These are phyloP conservation scores for Sordariomycetes sp. DNA, from an alignment of 2,329 filamentous ascomycete genomes.

Conservation along the genomic window DNA sequence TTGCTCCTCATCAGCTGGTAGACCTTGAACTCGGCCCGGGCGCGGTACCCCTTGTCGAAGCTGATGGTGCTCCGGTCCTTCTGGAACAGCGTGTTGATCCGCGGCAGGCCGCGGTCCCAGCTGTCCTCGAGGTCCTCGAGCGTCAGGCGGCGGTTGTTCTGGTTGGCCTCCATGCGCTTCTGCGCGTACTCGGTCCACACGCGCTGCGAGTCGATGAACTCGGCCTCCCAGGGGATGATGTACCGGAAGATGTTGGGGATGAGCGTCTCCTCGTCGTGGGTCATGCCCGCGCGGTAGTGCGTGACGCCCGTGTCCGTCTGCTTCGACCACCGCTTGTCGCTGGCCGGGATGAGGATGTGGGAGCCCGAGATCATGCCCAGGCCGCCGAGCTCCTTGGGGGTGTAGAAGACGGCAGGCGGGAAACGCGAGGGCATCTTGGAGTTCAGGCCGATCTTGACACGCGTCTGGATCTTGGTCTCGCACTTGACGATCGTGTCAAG, in stretches of 20 bases:
- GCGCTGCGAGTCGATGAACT: constrained; percentile 97
- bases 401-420: constrained; percentile 96
- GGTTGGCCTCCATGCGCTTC: constrained; percentile 92
- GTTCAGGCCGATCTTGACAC: constrained; percentile 97
- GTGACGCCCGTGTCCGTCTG: constrained; percentile 96
- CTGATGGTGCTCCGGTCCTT: constrained; percentile 94
- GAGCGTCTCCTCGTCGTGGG: constrained; percentile 91
- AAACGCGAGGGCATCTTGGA: constrained; percentile 99
- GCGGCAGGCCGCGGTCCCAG: constrained; percentile 93
- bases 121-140: constrained; percentile 95
- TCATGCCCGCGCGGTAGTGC: constrained; percentile 96
- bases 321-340: constrained; percentile 96
- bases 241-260: constrained; percentile 99
- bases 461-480: constrained; percentile 97
- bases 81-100: constrained; percentile 98
- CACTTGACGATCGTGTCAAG: constrained; percentile 98
- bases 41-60: constrained; percentile 97
- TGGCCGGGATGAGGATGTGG: constrained; percentile 93
- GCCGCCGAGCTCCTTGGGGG: constrained; percentile 93
- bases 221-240: constrained; percentile 97
- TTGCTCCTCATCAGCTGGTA: constrained; percentile 99
- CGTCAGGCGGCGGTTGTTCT: constrained; percentile 89
- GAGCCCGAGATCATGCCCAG: constrained; percentile 98
- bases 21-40: constrained; percentile 92
- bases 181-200: constrained; percentile 99